Conservation (phyloP, 768 basidiomycete genomes). For the Stropharia rugosoannulata region DNA sequence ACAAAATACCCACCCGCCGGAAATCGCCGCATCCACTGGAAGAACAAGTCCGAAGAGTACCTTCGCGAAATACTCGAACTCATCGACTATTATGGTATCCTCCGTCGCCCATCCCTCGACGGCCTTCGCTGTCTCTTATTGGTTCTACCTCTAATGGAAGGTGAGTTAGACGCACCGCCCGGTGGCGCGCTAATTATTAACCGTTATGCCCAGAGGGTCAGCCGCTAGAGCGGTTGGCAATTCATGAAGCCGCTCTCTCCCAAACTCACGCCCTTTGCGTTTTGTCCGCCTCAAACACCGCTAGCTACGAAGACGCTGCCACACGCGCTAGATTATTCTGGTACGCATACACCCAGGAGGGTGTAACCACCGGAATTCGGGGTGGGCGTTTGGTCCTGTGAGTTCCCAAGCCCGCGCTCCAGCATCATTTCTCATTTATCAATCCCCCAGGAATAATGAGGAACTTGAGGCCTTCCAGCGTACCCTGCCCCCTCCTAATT, state of each 20-base stretch:
- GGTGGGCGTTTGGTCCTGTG: slow-evolving; percentile 86
- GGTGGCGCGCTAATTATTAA: neutral
- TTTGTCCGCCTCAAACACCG: slow-evolving; percentile 33
- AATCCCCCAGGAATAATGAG: slow-evolving; percentile 58
- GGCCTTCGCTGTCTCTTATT: slow-evolving; percentile 80
- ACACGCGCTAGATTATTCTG: slow-evolving; percentile 83
- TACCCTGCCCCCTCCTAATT: slow-evolving; percentile 46
- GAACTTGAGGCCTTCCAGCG: slow-evolving; percentile 75
- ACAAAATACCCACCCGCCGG: slow-evolving; percentile 30
- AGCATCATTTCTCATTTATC: neutral
- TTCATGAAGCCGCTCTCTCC: slow-evolving; percentile 81
- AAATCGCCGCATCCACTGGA: slow-evolving; percentile 39
- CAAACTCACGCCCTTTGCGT: slow-evolving; percentile 80
- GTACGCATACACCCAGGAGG: slow-evolving; percentile 87
- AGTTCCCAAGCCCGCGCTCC: slow-evolving; percentile 21
- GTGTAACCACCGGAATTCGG: slow-evolving; percentile 75
- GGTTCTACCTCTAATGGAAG: slow-evolving; percentile 80
- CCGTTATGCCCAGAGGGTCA: slow-evolving; percentile 35
- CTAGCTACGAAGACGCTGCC: slow-evolving; percentile 52
- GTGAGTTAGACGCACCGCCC: slow-evolving; percentile 37
- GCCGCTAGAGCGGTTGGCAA: slow-evolving; percentile 51
- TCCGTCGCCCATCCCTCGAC: slow-evolving; percentile 85
- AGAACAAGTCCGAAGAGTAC: slow-evolving; percentile 65
- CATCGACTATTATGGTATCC: slow-evolving; percentile 75
- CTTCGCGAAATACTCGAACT: slow-evolving; percentile 74